These are phyloP conservation scores for Sarocladium strictum DNA, from an alignment of 2,329 filamentous ascomycete genomes.

Conservation along the genomic window DNA sequence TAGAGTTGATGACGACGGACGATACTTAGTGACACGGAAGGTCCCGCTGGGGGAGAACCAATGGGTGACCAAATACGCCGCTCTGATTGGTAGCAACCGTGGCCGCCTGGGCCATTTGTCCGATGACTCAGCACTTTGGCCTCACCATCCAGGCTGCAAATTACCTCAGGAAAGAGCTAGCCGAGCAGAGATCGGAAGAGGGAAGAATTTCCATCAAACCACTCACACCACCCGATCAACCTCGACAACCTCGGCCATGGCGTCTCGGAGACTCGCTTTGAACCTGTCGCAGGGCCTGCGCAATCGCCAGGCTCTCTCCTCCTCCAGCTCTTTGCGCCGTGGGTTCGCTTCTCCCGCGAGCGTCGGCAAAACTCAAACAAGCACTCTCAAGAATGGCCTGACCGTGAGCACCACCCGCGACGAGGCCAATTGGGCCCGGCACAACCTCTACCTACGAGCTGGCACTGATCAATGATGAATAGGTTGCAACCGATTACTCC, in stretches of 20 bases:
- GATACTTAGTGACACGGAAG: background rate
- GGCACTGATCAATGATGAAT: conserved; percentile 21
- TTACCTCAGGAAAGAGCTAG: conserved; percentile 39
- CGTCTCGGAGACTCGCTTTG: conserved; percentile 93
- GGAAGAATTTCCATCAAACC: conserved; percentile 49
- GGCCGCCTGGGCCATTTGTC: too few species aligned
- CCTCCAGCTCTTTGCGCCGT: conserved; percentile 71
- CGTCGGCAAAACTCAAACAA: conserved; percentile 83
- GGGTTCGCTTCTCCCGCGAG: conserved; percentile 83
- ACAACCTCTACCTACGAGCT: conserved; percentile 14
- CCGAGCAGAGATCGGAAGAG: conserved; percentile 28
- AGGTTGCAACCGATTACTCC: conserved; percentile 98
- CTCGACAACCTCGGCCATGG: conserved; percentile 62
- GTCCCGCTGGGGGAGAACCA: background rate
- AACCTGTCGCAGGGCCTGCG: conserved; percentile 88
- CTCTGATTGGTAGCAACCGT: background rate
- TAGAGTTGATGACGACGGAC: background rate
- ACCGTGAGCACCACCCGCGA: conserved; percentile 56
- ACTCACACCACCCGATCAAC: conserved; percentile 43
- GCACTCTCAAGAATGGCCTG: conserved; percentile 94
- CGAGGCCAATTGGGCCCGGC: conserved; percentile 32
- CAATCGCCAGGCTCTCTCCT: conserved; percentile 76
- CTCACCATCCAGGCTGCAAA: conserved; percentile 38
- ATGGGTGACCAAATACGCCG: conserved; percentile 3
- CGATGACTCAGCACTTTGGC: conserved; percentile 15